A percentile compares a stretch with the other conserved stretches of the same genome.
phyloP scores from a whole-genome alignment of 345 rosid genomes.

The Hibiscus trionum region DNA sequence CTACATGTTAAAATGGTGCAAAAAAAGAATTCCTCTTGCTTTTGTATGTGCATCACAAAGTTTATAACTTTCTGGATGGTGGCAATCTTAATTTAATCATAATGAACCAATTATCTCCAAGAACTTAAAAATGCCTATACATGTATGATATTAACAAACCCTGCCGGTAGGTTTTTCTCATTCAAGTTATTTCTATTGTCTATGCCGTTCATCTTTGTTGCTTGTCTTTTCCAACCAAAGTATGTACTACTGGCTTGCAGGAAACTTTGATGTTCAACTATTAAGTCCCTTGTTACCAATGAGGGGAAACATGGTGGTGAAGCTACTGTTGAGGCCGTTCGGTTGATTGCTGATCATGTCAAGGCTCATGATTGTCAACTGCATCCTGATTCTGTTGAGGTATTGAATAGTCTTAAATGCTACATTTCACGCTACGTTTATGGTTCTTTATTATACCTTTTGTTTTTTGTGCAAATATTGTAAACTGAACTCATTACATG shows the following conservation, averaged over 20 bases:
- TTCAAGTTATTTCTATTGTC: background rate
- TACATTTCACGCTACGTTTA: background rate
- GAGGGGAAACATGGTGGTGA: conserved; percentile 91
- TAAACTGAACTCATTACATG: background rate
- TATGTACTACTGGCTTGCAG: conserved; percentile 32
- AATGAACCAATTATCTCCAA: background rate
- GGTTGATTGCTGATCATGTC: conserved; percentile 72
- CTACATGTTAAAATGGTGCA: too few species aligned
- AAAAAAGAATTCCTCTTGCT: too few species aligned
- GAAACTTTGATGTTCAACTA: conserved; percentile 66
- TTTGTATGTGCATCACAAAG: too few species aligned
- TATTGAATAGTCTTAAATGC: conserved; percentile 10
- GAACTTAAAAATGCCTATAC: background rate
- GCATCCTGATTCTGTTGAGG: conserved; percentile 88
- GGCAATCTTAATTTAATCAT: background rate
- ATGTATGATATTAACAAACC: background rate
- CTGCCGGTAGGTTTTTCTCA: background rate
- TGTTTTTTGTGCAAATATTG: background rate
- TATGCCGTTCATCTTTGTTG: background rate
- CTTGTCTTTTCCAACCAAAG: conserved; percentile 4
- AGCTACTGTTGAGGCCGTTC: conserved; percentile 71
- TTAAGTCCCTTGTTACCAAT: conserved; percentile 68
- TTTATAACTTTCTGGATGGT: background rate
- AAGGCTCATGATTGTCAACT: conserved; percentile 69
- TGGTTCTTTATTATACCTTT: background rate